Evolutionary conservation across 768 basidiomycete genomes (phyloP), one percentile per base, ranked within the genome.

Genomic region (Glaciozyma martinii): DNA sequence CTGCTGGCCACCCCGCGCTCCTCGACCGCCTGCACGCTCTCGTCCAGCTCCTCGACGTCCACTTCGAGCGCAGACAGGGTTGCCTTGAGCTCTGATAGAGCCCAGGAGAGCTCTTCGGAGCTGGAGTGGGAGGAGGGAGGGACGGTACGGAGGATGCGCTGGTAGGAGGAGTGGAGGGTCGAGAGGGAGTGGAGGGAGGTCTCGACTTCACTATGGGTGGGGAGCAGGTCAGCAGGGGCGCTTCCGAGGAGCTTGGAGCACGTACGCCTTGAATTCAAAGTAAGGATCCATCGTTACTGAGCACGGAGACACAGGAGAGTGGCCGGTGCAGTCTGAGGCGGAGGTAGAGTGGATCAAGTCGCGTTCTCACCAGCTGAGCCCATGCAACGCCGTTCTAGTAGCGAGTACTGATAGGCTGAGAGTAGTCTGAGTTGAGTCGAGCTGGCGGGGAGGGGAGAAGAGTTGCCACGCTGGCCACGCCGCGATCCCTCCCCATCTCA

Each of bases 11-110:
- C 86, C 43, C 89, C 91, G 1, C 85, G 87, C 16, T 84, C 82
- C 74, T 94, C 93, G 1, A 95, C 89, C 49, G 91, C 88, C 75
- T 84, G 86, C 52, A 98, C 92, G 73, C 89, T 91, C 74, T 90
- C 90, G 57, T 95, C 92, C n/a, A 98, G 78, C 75, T 91, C 91
- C 66, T 91, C 89, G 29, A 94, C 75, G 78, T 97, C 93, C 0
- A 87, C 86, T 74, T 92, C 89, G 32, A 97, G 78, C 3, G 86
- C 78, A 1, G 84, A 81, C 13, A 98, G 81, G 2, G 87, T 87
- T 0, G 84, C 85, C 75, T 85, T 85, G 60, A 95, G 78, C 87
- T 90, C 75, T 6, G 75, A 64, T 73, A 61, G 66, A 3, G 74
- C 70, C 60, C 75, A 71, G 18, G 62, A 29, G 2, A 66, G 64